Conservation (phyloP, 2,329 filamentous ascomycete species). For the Colletotrichum zoysiae region DNA sequence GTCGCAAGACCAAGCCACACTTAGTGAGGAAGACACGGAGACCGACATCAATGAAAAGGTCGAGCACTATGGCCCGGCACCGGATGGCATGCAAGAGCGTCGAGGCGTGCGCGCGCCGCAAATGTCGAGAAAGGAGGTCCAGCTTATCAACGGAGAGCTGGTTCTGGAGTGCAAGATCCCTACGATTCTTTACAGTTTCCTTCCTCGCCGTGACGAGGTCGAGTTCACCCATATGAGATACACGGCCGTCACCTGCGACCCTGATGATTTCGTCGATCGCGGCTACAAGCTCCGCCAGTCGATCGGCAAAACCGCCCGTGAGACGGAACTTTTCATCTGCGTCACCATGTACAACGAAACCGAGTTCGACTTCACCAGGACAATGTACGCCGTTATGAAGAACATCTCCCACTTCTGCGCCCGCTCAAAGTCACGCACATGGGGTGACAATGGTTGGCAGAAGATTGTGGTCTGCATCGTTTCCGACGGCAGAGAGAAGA, state of each 20-base stretch:
- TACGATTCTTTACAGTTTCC: constrained; percentile 96
- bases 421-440: constrained; percentile 90
- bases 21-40: constrained; percentile 59
- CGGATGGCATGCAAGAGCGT: constrained; percentile 86
- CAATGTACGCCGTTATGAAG: constrained; percentile 99
- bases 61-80: constrained; percentile 89
- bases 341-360: constrained; percentile 99
- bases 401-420: constrained; percentile 98
- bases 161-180: constrained; percentile 99
- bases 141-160: constrained; percentile 96
- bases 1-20: constrained; percentile 65
- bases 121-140: constrained; percentile 93
- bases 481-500: constrained; percentile 89
- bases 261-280: constrained; percentile 88
- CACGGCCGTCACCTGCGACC: constrained; percentile 97
- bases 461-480: constrained; percentile 99
- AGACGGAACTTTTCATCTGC: constrained; percentile 96
- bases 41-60: constrained; percentile 66
- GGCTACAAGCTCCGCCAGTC: constrained; percentile 95
- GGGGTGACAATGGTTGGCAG: constrained; percentile 98
- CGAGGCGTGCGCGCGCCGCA: constrained; percentile 88
- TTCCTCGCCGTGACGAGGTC: constrained; percentile 90
- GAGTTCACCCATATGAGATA: constrained; percentile 99
- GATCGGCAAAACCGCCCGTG: constrained; percentile 83
- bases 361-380: constrained; percentile 94